Evolutionary conservation across 805 yeast genomes (phyloP).

Genomic region (Yarrowia porcina): DNA sequence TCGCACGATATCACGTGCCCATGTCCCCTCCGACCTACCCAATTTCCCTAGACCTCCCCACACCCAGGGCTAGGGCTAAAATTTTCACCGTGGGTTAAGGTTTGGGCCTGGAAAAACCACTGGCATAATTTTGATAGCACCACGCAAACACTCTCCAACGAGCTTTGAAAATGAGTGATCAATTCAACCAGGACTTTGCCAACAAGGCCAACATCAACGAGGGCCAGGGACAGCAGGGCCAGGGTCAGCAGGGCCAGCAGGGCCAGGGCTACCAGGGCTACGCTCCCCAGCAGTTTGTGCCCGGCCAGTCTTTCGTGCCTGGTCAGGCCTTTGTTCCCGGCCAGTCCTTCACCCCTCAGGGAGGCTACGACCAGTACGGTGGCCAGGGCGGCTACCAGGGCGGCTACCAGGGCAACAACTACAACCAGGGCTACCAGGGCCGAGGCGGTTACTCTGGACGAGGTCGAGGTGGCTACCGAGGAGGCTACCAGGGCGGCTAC

Average conservation of each 20-base stretch:
- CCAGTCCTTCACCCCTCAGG: conserved; percentile 30
- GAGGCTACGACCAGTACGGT: conserved; percentile 14
- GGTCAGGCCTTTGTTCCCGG: conserved; percentile 36
- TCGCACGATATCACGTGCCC: too few species aligned
- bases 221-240: conserved; percentile 35
- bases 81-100: background rate
- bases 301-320: conserved; percentile 37
- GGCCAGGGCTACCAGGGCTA: conserved; percentile 44
- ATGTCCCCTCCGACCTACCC: background rate
- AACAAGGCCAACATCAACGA: conserved; percentile 36
- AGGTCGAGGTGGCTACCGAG: conserved; percentile 33
- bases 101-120: background rate
- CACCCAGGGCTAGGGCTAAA: background rate
- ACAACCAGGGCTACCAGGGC: conserved; percentile 33
- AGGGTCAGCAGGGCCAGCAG: conserved; percentile 41
- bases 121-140: background rate
- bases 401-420: conserved; percentile 31
- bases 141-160: background rate
- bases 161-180: conserved; percentile 30
- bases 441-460: conserved; percentile 32
- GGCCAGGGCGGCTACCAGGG: conserved; percentile 30
- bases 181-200: conserved; percentile 38
- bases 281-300: conserved; percentile 38
- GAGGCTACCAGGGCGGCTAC: conserved; percentile 30
- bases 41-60: background rate